Percentiles rank a stretch among this genome's conserved stretches.
Evolutionary conservation across 768 basidiomycete genomes (phyloP).

Genomic region (Rubroboletus pulcherrimus): DNA sequence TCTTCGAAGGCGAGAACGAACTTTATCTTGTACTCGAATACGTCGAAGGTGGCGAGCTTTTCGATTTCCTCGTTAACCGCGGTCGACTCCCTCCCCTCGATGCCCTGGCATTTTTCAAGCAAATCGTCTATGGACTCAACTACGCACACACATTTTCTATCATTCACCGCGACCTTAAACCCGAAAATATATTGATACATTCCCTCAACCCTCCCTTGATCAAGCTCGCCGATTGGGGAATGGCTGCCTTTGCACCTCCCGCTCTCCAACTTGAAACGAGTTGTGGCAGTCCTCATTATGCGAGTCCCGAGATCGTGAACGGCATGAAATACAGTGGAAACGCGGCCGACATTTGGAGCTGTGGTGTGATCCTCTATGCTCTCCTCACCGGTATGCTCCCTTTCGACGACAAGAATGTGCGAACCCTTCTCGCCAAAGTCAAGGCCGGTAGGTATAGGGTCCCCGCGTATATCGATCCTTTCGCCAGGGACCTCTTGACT

Average conservation of each 20-base stretch:
- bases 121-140: slow-evolving; percentile 91
- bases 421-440: slow-evolving; percentile 77
- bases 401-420: slow-evolving; percentile 88
- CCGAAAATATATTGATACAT: slow-evolving; percentile 93
- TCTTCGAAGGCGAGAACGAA: slow-evolving; percentile 88
- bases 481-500: slow-evolving; percentile 77
- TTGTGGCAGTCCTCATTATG: slow-evolving; percentile 96
- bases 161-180: slow-evolving; percentile 96
- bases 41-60: slow-evolving; percentile 93
- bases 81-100: slow-evolving; percentile 77
- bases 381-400: slow-evolving; percentile 88
- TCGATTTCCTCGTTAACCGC: slow-evolving; percentile 90
- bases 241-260: slow-evolving; percentile 93
- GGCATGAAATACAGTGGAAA: slow-evolving; percentile 86
- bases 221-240: slow-evolving; percentile 98
- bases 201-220: slow-evolving; percentile 75
- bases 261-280: slow-evolving; percentile 86
- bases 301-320: slow-evolving; percentile 93
- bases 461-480: slow-evolving; percentile 75
- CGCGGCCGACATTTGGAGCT: slow-evolving; percentile 95
- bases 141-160: slow-evolving; percentile 98
- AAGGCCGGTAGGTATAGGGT: slow-evolving; percentile 82
- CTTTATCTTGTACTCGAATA: slow-evolving; percentile 94
- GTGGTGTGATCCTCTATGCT: slow-evolving; percentile 90
- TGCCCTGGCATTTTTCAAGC: slow-evolving; percentile 90